Base-by-base conservation (phyloP, 345 rosid species). In the Salix koriyanagi region DNA sequence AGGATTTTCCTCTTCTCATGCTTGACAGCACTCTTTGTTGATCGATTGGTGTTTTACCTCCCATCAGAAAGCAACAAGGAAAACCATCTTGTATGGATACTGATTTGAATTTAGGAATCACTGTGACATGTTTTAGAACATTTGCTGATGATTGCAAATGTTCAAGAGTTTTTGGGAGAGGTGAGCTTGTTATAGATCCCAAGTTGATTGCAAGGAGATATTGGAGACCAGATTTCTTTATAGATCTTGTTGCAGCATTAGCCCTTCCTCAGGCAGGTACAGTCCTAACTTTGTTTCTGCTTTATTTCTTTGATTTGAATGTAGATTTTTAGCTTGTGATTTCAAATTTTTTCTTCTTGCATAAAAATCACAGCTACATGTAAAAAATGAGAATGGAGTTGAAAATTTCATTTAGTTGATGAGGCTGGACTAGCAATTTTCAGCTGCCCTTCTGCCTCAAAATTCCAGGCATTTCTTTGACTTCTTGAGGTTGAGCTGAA, bases 101-200 rank as follows among this genome's bases (percentile, higher is more conserved):
- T 36, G 93, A 90, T 77, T 71, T 80, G 87, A 88, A 84, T 30
- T 82, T 93, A 73, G 94, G 93, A 19, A 90, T 95, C 19, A 85
- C 86, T 12, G 83, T 91, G 14, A 91, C 96, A 9, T 87, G 83
- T 86, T 90, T 93, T 67, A 84, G 94, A 67, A 87, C 94, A 10
- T 69, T 93, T 10, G 94, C 99, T 2, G 92, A 93, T 83, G 66
- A 34, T 34, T 34, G 36, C 36, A 34, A 34, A 34, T 34, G 84
- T 78, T 91, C 95, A 13, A 87, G 97, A 80, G 91, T 90, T 36
- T 89, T 90, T 78, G 97, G 97, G 44, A 90, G 92, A 71, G 97
- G 97, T 2, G 97, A 90, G 67, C 93, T 93, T 58, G 96, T 90
- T 12, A 87, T 83, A 82, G 94, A 94, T 87, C 89, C 89, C 5